phyloP scores from a whole-genome alignment of 805 yeast genomes.

The Candida sanyiensis region DNA sequence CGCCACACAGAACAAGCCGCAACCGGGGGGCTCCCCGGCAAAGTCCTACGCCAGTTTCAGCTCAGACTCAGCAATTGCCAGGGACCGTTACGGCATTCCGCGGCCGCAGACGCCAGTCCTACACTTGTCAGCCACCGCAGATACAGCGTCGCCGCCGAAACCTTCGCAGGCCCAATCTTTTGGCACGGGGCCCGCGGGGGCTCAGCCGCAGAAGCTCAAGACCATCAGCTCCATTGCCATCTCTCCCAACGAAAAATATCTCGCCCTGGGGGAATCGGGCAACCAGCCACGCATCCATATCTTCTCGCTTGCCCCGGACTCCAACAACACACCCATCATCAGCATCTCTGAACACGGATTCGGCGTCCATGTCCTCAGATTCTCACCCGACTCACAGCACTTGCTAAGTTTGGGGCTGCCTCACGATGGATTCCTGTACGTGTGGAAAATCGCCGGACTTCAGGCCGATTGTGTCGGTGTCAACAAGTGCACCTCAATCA shows the following conservation, averaged over 20 bases:
- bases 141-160: conserved; percentile 14
- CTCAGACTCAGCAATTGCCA: not conserved
- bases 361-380: conserved; percentile 51
- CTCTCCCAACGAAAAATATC: conserved; percentile 44
- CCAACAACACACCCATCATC: conserved; percentile 44
- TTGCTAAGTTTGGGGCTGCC: conserved; percentile 61
- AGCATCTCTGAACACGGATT: conserved; percentile 57
- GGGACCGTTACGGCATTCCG: conserved; percentile 12
- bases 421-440: conserved; percentile 60
- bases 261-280: conserved; percentile 71
- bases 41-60: not conserved
- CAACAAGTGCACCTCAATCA: conserved; percentile 57
- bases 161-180: conserved; percentile 18
- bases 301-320: conserved; percentile 49
- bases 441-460: conserved; percentile 45
- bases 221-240: conserved; percentile 53
- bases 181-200: conserved; percentile 1
- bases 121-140: conserved; percentile 3
- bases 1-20: conserved; percentile 30
- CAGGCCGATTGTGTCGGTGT: conserved; percentile 38
- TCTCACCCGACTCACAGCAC: conserved; percentile 51
- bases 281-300: conserved; percentile 60
- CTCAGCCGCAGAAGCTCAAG: conserved; percentile 37
- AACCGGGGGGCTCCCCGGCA: not conserved
- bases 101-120: conserved; percentile 7